Evolutionary conservation across 768 basidiomycete species (phyloP), one percentile per base, ranked within the genome.

Genomic region (Pleurotus pulmonarius): DNA sequence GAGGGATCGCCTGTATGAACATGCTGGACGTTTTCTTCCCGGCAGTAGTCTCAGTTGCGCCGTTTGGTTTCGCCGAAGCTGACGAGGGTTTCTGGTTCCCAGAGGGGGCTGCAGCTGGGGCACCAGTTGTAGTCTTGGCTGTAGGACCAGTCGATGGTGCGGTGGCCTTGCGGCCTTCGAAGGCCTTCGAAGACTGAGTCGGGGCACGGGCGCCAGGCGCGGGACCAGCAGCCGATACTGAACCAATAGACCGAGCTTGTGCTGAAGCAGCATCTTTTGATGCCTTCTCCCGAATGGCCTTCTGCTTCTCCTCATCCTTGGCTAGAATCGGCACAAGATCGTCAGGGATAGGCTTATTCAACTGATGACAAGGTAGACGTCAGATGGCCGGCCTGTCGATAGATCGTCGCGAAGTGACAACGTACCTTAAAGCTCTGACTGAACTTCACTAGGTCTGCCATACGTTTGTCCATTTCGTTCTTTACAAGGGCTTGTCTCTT

Each of bases 301-400:
- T 83, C 65, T 95, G 92, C 73, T 92, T 96, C 52, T 89, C 88
- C 69, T 92, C 92, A 65, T 96, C 92, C 73, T 97, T 98, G 41
- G 96, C 88, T 20, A 98, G 75, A 65, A 98, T 94, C 3, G 90
- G 82, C 15, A 98, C 88, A 51, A 98, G 82, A 66, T 98, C 96
- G 25, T 93, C 91, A 12, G 96, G 95, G 60, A 98, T 94, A 15
- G 92, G 93, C 68, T 94, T 90, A 68, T 95, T 96, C 49, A 96
- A 83, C 92, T 95, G 61, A 44, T 11, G 7, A 56, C 25, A 58
- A 46, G 52, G 41, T n/a, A 40, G 41, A 18, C 39, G 11, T 37
- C 16, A 44, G 18, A 20, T 41, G 18, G 43, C 60, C 49, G 11
- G 48, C 18, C 18, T 22, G n/a, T 8, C 13, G 11, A 45, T 20